Evolutionary conservation across 441 rosid species (phyloP).

Genomic region (Mallotus japonicus): DNA sequence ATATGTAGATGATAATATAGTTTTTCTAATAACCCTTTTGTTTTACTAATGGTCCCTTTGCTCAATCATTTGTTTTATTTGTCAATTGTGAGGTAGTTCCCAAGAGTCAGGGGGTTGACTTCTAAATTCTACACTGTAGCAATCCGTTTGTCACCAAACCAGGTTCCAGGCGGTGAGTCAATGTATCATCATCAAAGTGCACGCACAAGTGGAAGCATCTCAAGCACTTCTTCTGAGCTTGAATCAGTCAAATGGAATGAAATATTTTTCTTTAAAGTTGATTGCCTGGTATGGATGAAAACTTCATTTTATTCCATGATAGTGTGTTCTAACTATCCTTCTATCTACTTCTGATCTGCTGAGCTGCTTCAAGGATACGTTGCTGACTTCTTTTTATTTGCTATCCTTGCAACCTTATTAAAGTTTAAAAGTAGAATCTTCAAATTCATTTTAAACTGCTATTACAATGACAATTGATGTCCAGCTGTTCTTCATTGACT

Average conservation of each 20-base stretch:
- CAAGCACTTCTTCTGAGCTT: constrained; percentile 47
- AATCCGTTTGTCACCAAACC: constrained; percentile 56
- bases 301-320: background rate
- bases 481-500: background rate
- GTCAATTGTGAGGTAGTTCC: constrained; percentile 38
- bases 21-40: too few species aligned
- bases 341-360: background rate
- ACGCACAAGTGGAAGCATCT: constrained; percentile 77
- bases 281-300: constrained; percentile 53
- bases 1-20: too few species aligned
- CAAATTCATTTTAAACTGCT: background rate
- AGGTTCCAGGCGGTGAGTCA: constrained; percentile 46
- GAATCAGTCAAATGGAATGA: constrained; percentile 82
- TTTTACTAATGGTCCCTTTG: too few species aligned
- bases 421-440: background rate
- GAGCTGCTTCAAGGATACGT: constrained; percentile 1
- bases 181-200: constrained; percentile 74
- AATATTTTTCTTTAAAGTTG: constrained; percentile 88
- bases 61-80: too few species aligned
- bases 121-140: constrained; percentile 69
- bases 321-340: background rate
- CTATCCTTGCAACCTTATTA: background rate
- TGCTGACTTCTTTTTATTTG: background rate
- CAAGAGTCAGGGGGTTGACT: constrained; percentile 53
- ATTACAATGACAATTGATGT: background rate